These are phyloP conservation scores for Saussurea involucrata DNA, from an alignment of 129 eudicot genomes.

Conservation along the genomic window DNA sequence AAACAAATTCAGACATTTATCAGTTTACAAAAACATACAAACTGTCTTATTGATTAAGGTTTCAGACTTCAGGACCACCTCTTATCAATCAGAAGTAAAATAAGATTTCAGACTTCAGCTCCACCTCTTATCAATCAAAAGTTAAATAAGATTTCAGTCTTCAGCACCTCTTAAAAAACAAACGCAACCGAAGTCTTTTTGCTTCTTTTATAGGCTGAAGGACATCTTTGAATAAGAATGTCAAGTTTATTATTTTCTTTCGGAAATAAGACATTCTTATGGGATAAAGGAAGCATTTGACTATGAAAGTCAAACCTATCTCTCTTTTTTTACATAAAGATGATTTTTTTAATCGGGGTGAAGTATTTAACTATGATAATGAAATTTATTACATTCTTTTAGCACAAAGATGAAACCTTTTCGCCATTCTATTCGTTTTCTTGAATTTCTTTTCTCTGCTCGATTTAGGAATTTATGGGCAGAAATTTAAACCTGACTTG, in stretches of 20 bases:
- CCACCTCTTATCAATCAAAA: too few species aligned
- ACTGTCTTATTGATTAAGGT: too few species aligned
- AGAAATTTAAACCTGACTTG: constrained; percentile 68
- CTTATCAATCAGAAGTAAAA: too few species aligned
- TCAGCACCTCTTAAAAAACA: too few species aligned
- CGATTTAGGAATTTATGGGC: constrained; percentile 71
- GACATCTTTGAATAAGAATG: background rate
- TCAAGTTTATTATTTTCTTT: background rate
- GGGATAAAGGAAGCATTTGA: constrained; percentile 1
- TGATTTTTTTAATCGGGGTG: background rate
- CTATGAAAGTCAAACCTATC: background rate
- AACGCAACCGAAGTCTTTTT: constrained; percentile 4
- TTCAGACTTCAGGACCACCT: too few species aligned
- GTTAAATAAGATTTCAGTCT: too few species aligned
- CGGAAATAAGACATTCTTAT: background rate
- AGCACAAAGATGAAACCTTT: background rate
- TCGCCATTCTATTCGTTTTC: background rate
- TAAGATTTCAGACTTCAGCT: too few species aligned
- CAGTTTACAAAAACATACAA: too few species aligned
- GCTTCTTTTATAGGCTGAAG: background rate
- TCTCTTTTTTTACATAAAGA: background rate
- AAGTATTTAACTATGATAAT: background rate
- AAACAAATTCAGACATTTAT: too few species aligned
- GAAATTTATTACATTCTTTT: background rate
- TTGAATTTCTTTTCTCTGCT: background rate